Evolutionary conservation across 371 early-diverging fungal genomes (phyloP), one percentile per base, ranked within the genome.

Genomic region (Syncephalastrum sp.): DNA sequence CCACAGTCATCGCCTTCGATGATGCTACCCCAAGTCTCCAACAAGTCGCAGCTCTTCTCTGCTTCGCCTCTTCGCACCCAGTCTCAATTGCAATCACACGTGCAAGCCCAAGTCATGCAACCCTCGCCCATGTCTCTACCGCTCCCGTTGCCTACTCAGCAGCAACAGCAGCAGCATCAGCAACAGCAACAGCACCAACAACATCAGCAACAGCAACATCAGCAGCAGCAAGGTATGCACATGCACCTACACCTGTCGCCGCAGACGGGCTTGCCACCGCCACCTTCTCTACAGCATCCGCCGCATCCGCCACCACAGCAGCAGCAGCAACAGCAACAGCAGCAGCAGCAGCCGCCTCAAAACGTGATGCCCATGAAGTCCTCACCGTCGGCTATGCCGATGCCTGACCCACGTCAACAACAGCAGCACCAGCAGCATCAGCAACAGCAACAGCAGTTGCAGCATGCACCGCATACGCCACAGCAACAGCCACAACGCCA

Each of bases 21-120:
- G 48, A 61, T 54, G 27, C 59, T 47, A 29, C 57, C 47, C 27
- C 59, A 59, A 52, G 17, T 12, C 38, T 33, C 38, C 29, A 57
- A 54, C 44, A 61, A 61, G 42, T 46, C 62, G 1, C 61, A 61
- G 27, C 29, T 64, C 24, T 61, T 56, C 41, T 51, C 59, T 21
- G 59, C 57, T 8, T 44, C 63, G 41, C 47, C 66, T 21, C 54
- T 70, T 59, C 64, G 68, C 25, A 55, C 59, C 33, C 71, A 67
- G 63, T 55, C 71, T 43, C 58, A 64, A 63, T 50, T 70, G 12
- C 69, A 69, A 62, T 60, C 69, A 33, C 64, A 68, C 56, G 56
- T 64, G 54, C 69, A 66, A 47, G 41, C 57, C 16, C 60, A 60
- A 21, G 55, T 60, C 8, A 55, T 62, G 25, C 68, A 63, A 29